These are phyloP conservation scores for Penicillium ochrochloron DNA, from an alignment of 495 filamentous ascomycete genomes.

Conservation along the genomic window DNA sequence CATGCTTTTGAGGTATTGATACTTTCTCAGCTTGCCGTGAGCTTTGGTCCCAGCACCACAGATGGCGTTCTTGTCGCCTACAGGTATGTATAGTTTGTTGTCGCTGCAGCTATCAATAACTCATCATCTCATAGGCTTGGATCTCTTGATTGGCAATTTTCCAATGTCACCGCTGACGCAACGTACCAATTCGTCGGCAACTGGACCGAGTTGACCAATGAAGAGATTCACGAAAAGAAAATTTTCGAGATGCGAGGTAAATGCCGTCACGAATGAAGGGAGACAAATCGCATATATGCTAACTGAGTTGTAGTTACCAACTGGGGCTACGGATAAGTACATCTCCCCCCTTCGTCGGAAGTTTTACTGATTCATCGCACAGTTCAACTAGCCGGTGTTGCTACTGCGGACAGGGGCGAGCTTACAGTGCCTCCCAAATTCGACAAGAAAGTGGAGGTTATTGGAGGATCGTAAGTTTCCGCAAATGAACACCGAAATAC, in stretches of 20 bases:
- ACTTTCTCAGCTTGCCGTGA: conserved; percentile 53
- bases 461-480: conserved; percentile 59
- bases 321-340: conserved; percentile 63
- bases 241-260: conserved; percentile 46
- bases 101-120: background rate
- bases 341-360: background rate
- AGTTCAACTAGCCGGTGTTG: conserved; percentile 62
- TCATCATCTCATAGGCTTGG: conserved; percentile 46
- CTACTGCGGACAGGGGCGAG: conserved; percentile 51
- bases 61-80: conserved; percentile 63
- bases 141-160: conserved; percentile 69
- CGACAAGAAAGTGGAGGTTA: conserved; percentile 63
- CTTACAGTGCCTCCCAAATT: conserved; percentile 58
- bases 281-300: conserved; percentile 1
- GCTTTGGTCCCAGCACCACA: conserved; percentile 62
- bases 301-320: conserved; percentile 59
- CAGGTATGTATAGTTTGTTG: conserved; percentile 25
- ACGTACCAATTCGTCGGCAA: conserved; percentile 64
- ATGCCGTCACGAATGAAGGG: background rate
- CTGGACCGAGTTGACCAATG: conserved; percentile 26
- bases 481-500: background rate
- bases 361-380: conserved; percentile 25
- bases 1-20: conserved; percentile 12
- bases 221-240: conserved; percentile 22
- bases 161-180: conserved; percentile 64